Evolutionary conservation across 768 basidiomycete species (phyloP), one percentile per base, ranked within the genome.

Genomic region (Phanerodontia chrysosporium): DNA sequence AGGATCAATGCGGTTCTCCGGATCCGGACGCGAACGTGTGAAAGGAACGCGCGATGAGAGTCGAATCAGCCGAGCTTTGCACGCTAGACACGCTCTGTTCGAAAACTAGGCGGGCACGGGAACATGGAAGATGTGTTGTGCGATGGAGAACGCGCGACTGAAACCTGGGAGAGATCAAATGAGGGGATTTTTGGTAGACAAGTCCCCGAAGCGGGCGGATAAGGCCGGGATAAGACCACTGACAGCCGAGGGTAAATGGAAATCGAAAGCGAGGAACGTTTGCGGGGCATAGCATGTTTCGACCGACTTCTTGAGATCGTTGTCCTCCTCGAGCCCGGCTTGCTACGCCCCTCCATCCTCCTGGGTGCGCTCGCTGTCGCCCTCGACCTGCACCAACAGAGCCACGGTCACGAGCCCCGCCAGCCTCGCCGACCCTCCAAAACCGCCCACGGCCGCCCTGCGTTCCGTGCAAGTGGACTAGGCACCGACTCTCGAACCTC

Each of bases 301-400:
- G 27, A 16, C 36, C 13, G 54, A 55, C 18, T 56, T 35, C 55
- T 46, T 48, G 55, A 56, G 55, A 48, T 56, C 55, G 55, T 32
- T 56, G 29, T 56, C 55, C 55, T 45, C 55, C 44, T 56, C 45
- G 55, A 56, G 55, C 55, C n/a, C 42, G 55, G 55, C 55, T 56
- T 53, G 52, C 52, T 36, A 53, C 52, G 25, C 52, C 52, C 52
- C 52, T 42, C 30, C 55, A 56, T 56, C 55, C 55, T 56, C 52
- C 27, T 39, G 35, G 52, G 52, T 53, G 52, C 25, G 16, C 55
- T 22, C 45, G 18, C 21, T 42, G 30, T 48, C 55, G 24, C 7
- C 51, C 51, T 21, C 58, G 42, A 36, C 58, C 24, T 54, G 27
- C 58, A 45, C n/a, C 36, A 14, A 49, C 18, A 21, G 35, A 24